These are phyloP conservation scores for Hypoxylon crocopeplum DNA, from an alignment of 495 filamentous ascomycete species.

Conservation along the genomic window DNA sequence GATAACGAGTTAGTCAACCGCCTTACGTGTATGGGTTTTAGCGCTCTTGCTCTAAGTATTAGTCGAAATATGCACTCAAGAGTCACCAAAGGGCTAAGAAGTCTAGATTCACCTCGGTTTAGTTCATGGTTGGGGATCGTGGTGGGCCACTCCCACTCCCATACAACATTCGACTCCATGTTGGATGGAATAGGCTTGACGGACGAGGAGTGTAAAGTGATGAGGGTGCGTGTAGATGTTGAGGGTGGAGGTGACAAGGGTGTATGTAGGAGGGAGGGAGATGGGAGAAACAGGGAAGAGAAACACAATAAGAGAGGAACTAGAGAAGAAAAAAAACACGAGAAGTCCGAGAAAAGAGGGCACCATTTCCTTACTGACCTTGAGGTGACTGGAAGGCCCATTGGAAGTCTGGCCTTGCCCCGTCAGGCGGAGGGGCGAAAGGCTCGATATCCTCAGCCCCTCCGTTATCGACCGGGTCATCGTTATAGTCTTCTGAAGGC, in stretches of 20 bases:
- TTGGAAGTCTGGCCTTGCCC: slow-evolving; percentile 12
- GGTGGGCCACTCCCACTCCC: no score
- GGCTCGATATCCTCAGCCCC: slow-evolving; percentile 4
- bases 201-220: not conserved
- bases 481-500: not conserved
- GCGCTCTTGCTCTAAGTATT: no score
- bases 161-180: no score
- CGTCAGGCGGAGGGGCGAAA: not conserved
- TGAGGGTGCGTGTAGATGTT: not conserved
- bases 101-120: no score
- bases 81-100: no score
- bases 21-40: no score
- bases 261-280: not conserved
- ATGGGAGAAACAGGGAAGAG: not conserved
- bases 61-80: no score
- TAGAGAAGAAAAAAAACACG: not conserved
- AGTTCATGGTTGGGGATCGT: no score
- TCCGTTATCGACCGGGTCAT: slow-evolving; percentile 5
- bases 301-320: no score
- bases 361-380: slow-evolving; percentile 18
- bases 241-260: not conserved
- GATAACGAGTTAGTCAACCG: no score
- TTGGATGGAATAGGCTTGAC: not conserved
- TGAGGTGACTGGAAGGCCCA: slow-evolving; percentile 29
- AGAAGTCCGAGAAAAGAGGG: not conserved